These are phyloP conservation scores for Claviceps humidiphila DNA, from an alignment of 2,329 filamentous ascomycete genomes.

Conservation along the genomic window DNA sequence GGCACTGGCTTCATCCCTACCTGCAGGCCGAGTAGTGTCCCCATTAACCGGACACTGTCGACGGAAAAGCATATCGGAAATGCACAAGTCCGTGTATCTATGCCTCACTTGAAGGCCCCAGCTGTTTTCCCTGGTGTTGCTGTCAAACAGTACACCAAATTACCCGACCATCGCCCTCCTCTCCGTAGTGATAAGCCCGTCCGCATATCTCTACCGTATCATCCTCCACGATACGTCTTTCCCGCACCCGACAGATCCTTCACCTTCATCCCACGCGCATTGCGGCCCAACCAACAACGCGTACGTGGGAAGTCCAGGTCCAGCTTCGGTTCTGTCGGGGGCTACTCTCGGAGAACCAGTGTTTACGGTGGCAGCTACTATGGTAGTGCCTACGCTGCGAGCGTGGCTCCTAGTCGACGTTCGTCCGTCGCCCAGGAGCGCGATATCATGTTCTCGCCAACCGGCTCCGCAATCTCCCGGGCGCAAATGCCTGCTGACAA, in stretches of 20 bases:
- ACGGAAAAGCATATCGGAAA: conserved; percentile 75
- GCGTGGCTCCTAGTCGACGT: conserved; percentile 73
- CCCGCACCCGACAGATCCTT: conserved; percentile 84
- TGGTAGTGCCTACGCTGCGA: conserved; percentile 74
- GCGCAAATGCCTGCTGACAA: conserved; percentile 47
- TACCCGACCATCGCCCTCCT: conserved; percentile 88
- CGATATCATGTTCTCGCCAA: conserved; percentile 68
- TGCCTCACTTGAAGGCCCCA: conserved; percentile 62
- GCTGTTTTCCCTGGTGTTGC: conserved; percentile 62
- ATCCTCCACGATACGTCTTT: conserved; percentile 76
- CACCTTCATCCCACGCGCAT: conserved; percentile 89
- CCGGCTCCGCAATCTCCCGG: conserved; percentile 63
- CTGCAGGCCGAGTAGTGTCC: conserved; percentile 44
- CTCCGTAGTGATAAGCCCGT: conserved; percentile 93
- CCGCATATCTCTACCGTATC: conserved; percentile 74
- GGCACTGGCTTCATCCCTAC: conserved; percentile 42
- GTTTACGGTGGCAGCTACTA: conserved; percentile 57
- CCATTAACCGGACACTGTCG: conserved; percentile 67
- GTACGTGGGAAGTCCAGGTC: conserved; percentile 55
- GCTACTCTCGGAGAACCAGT: conserved; percentile 69
- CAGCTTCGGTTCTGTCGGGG: conserved; percentile 52
- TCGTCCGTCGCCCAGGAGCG: conserved; percentile 60
- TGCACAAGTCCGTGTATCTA: conserved; percentile 67
- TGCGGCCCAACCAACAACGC: conserved; percentile 88
- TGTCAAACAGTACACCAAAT: conserved; percentile 81